Evolutionary conservation across 1,284 basidiomycete species (phyloP), one percentile per base, ranked within the genome.

Genomic region (Trichosporon inkin): DNA sequence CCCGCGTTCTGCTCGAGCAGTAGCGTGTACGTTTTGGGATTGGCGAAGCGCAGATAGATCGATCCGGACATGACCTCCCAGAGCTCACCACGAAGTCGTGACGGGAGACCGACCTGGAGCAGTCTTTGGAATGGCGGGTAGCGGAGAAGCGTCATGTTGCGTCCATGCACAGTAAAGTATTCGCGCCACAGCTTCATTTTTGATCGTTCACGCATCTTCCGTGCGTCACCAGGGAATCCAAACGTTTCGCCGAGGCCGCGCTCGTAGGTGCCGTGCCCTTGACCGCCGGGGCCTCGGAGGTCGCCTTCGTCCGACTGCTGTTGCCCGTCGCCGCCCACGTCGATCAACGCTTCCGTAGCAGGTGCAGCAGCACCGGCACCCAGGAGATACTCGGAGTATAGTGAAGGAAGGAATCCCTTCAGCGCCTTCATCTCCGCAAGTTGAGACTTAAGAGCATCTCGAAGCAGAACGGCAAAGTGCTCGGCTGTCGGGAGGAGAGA

Each of bases 41-140:
- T 88, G 49, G 86, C 83, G 70, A 91, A 93, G 10, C 96, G 91
- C 24, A 96, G 85, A 75, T 87, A 94, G 60, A 98, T 83, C 1
- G 94, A 96, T 1, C 96, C 96, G 7, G 92, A 95, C 28, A 97
- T 84, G 1, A 93, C 89, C 78, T 99, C 96, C 96, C 96, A 99
- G 79, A 99, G 88, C 77, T 99, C 96, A 14, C 96, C 96, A 38
- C 96, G 86, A 10, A 99, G 83, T 20, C 92, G 84, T 71, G 96
- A 97, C 0, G 96, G 96, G 8, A 99, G 82, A 57, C 96, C 96
- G 58, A 99, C 96, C 80, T 98, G 96, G 1, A 99, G 88, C 16
- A 99, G 84, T 19, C 96, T 87, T 39, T 94, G 95, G 75, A 93
- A 95, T 75, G 96, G 90, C 0, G 96, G 96, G 76, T 98, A 99